A percentile compares a stretch with the other conserved stretches of the same genome.
Conservation (phyloP, 148 eudicot genomes). For the Polygonum aviculare region DNA sequence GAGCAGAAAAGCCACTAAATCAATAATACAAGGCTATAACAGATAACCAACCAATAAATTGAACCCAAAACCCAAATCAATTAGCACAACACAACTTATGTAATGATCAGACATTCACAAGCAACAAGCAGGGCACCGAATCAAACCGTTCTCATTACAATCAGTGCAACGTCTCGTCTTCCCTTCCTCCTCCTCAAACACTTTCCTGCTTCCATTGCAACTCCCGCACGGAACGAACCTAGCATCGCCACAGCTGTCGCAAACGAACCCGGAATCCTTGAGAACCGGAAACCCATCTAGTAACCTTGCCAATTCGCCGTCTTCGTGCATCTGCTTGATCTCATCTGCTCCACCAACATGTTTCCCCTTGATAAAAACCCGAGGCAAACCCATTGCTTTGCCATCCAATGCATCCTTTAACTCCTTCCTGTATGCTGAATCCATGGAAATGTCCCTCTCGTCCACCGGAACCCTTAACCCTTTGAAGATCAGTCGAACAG, state of each 20-base stretch:
- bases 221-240: conserved; percentile 74
- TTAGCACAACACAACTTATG: background rate
- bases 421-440: conserved; percentile 62
- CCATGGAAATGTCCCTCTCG: conserved; percentile 92
- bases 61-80: background rate
- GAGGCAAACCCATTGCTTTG: conserved; percentile 58
- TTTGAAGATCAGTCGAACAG: conserved; percentile 58
- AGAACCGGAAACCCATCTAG: conserved; percentile 55
- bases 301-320: conserved; percentile 59
- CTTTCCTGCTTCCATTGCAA: conserved; percentile 84
- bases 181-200: conserved; percentile 65
- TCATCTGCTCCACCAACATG: conserved; percentile 78
- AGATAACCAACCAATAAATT: background rate
- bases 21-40: background rate
- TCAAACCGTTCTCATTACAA: conserved; percentile 94
- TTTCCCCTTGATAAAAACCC: conserved; percentile 65
- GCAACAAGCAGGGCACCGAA: conserved; percentile 80
- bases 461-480: conserved; percentile 73
- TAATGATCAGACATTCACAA: conserved; percentile 25
- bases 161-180: conserved; percentile 42
- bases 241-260: conserved; percentile 78
- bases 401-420: conserved; percentile 54
- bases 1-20: background rate
- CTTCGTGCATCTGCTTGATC: conserved; percentile 72
- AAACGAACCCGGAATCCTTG: conserved; percentile 41